Base-by-base conservation (phyloP, 2,329 filamentous ascomycete genomes). In the Knufia petricola region DNA sequence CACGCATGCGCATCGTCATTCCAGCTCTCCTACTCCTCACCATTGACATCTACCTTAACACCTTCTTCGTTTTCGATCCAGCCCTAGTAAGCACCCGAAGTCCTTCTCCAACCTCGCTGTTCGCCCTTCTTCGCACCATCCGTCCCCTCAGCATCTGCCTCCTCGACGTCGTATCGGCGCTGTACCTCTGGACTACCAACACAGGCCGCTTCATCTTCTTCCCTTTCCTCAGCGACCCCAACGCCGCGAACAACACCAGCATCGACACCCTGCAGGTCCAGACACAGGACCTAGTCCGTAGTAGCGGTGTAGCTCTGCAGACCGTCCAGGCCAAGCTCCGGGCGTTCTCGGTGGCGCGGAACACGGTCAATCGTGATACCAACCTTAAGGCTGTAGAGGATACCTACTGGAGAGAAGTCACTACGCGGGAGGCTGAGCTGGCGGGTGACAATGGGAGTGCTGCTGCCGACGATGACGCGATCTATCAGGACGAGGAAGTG, bases 151-250 rank as follows among this genome's bases (percentile, higher is more conserved):
- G 67, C 1, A 77, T 95, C 2, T 81, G 81, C 0, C 56, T 71
- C 0, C 72, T 87, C 19, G 82, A 96, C 61, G 72, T 66, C 0
- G 49, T 72, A 0, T 66, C 92, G 0, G 85, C 79, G 0, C 74
- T 70, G 46, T 64, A 84, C 3, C 70, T 95, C 31, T 95, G 82
- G 68, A 72, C 92, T 3, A 82, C 84, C 2, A 78, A 80, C 13
- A 95, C 92, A 3, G 84, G 89, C 60, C 81, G 88, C 17, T 83
- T 85, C 51, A 86, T 94, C 56, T 76, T 79, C 19, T 69, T 72
- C 40, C 78, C 81, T 12, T 82, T 84, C 50, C 46, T 48, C 15
- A 19, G 20, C 34, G 12, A 31, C 7, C 34, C 45, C 3, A 31
- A 39, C 24, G 86, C 94, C 55, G 76, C 78, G 15, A 70, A 75